Base-by-base conservation (phyloP, 1,139 yeast genomes). In the Hanseniaspora sp. region DNA sequence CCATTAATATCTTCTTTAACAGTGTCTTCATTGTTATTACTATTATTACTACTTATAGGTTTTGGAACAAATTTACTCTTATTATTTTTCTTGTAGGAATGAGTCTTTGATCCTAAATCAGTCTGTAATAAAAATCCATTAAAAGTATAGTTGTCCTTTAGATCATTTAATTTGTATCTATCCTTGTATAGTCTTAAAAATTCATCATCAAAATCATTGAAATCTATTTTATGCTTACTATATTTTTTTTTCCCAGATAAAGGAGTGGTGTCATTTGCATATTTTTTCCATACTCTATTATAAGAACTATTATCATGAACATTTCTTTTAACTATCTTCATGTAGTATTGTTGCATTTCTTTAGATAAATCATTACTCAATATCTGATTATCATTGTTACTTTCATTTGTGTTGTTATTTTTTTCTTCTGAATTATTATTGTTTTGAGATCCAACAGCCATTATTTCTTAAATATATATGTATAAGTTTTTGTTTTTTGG, bases 151-250 rank as follows among this genome's bases (percentile, higher is more conserved):
- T 65, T 65, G 56, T 67, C 70, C n/a, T 42, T 29, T 13, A 59
- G 59, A 4, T 58, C 48, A 38, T 62, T 58, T 37, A 67, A 55
- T 18, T 60, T 58, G 49, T 58, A 66, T 43, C 59, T 64, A 58
- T 67, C 69, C 46, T 65, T 65, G 58, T 67, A 67, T 13, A 58
- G 60, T 38, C 70, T 63, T 40, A 67, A 56, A 42, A 67, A 64
- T 2, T 62, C 63, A 49, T 65, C 68, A 8, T 65, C 59, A 53
- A 66, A 63, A 28, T 59, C 51, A 46, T 61, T 65, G 48, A 65
- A 65, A 53, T 64, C 66, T 9, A 61, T 52, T 3, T 68, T 67
- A 42, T 60, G 60, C 7, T 61, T 59, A 29, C 54, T 45, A 11
- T 39, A 34, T 9, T 42, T 41, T 7, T 17, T 34, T 15, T 39